These are phyloP conservation scores for Saposhnikovia divaricata DNA, from an alignment of 129 eudicot species.

Conservation along the genomic window DNA sequence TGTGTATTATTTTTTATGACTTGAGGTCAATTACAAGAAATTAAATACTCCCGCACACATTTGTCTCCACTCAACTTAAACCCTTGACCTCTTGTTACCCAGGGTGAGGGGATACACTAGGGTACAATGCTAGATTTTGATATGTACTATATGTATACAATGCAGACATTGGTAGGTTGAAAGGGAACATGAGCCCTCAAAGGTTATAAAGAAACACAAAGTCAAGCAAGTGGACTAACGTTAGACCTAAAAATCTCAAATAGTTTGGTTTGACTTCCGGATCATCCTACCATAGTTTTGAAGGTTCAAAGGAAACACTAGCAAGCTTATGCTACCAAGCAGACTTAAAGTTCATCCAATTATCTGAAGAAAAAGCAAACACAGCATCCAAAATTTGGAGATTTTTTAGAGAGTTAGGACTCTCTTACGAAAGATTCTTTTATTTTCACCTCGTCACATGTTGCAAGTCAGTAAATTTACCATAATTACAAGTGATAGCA, in stretches of 20 bases:
- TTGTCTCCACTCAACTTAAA: background rate
- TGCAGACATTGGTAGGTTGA: background rate
- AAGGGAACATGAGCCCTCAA: background rate
- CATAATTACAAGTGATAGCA: background rate
- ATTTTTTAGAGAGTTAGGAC: background rate
- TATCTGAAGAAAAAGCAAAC: background rate
- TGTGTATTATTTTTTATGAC: background rate
- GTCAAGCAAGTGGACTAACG: background rate
- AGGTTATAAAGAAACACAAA: background rate
- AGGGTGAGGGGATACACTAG: background rate
- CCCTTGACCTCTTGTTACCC: background rate
- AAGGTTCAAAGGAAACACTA: background rate
- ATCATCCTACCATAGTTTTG: background rate
- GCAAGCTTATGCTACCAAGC: background rate
- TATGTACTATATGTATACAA: background rate
- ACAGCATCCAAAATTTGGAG: background rate
- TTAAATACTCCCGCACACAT: background rate
- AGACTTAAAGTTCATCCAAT: background rate
- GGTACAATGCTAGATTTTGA: background rate
- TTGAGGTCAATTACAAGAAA: background rate
- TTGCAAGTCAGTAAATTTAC: background rate
- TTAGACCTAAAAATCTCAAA: background rate
- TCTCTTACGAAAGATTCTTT: background rate
- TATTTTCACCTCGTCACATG: background rate
- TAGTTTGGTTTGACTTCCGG: background rate